phyloP scores from a whole-genome alignment of 2,329 filamentous ascomycete genomes.

The Diatrype stigma region DNA sequence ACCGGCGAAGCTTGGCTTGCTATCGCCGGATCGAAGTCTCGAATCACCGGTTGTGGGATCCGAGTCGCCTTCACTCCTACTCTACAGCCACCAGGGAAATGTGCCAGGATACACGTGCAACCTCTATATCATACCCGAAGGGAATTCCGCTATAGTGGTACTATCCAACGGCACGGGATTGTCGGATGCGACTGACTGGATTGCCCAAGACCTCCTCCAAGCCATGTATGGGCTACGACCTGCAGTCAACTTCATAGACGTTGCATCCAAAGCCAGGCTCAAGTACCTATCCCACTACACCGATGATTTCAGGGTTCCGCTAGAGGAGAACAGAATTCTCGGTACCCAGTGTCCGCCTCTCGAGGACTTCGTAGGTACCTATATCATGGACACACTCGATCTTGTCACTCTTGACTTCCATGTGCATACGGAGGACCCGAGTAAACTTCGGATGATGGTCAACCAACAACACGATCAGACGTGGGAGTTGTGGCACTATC shows the following conservation, averaged over 20 bases:
- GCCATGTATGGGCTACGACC: neutral
- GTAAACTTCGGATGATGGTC: neutral
- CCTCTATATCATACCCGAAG: neutral
- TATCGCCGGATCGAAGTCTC: neutral
- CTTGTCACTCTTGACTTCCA: neutral
- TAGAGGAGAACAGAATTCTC: neutral
- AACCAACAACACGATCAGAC: neutral
- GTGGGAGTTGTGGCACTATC: neutral
- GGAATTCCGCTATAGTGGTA: neutral
- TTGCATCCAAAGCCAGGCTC: neutral
- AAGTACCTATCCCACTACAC: neutral
- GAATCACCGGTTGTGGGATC: neutral
- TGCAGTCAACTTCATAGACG: neutral
- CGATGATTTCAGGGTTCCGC: neutral
- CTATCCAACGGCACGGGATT: neutral
- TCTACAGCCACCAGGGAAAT: neutral
- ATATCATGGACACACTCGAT: neutral
- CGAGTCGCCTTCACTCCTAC: neutral
- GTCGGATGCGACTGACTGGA: neutral
- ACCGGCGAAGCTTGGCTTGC: neutral
- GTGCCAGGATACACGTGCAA: neutral
- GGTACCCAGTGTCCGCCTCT: neutral
- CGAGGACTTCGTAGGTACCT: neutral
- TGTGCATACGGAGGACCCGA: neutral
- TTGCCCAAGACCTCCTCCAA: neutral